Base-by-base conservation (phyloP, 495 filamentous ascomycete species). In the Astrocystis sublimbata region DNA sequence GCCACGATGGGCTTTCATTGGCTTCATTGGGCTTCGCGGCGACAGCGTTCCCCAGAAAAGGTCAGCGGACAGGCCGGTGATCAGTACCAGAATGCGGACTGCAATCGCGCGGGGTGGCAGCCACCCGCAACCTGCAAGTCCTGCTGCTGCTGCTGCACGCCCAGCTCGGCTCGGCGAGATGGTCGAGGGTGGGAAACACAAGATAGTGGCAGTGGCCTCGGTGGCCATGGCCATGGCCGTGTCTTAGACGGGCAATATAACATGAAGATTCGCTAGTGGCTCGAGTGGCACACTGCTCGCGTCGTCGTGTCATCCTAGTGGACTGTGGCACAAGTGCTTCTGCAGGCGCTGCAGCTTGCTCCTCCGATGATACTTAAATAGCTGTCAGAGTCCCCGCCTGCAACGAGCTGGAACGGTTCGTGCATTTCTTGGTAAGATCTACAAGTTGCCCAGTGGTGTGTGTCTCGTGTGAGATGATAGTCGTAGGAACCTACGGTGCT, bases 51-150 rank as follows among this genome's bases (percentile, higher is more conserved):
- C 9, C 40, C 2, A 38, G 10, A 40, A 17, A 15, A 38, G 31
- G 33, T 40, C 33, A 38, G 51, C 21, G 19, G 51, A 24, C 51
- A 36, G 17, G 6, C n/a, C 23, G 33, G 12, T 54, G 21, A 19
- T 40, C 21, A 54, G 26, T 54, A 54, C 33, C 51, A 19, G 31
- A 30, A 52, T 9, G 49, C 49, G 49, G n/a, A 52, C 31, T 52
- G n/a, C 13, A 33, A 52, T 40, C 21, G 33, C 15, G 40, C 51
- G 51, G 51, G 51, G 51, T 13, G 40, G 10, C 21, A 54, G 51
- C 33, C 33, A 7, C 40, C 51, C 33, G 21, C 40, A 38, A 40
- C 10, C 19, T 19, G 51, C 17, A 52, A 52, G 49, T 52, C n/a
- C n/a, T n/a, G n/a, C n/a, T n/a, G n/a, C n/a, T n/a, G n/a, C n/a